Evolutionary conservation across 306 rosid genomes (phyloP).

Genomic region (Cucurbita argyrosperma): DNA sequence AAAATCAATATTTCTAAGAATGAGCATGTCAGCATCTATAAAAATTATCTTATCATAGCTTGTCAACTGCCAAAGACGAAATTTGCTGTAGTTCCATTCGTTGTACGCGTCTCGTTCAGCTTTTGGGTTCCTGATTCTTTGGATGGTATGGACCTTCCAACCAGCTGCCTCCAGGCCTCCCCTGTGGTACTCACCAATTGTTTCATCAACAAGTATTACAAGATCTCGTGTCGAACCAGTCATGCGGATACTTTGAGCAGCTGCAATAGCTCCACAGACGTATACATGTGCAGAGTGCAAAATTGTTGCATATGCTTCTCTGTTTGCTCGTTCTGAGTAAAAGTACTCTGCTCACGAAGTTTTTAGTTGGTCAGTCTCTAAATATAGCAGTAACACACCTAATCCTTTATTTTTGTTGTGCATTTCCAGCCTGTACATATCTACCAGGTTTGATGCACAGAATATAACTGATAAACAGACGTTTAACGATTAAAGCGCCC

Average conservation of each 20-base stretch:
- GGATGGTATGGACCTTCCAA: constrained; percentile 65
- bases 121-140: constrained; percentile 82
- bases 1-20: constrained; percentile 71
- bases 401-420: not conserved
- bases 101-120: constrained; percentile 76
- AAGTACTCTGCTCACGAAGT: constrained; percentile 37
- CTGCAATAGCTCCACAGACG: constrained; percentile 80
- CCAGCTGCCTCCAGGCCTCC: constrained; percentile 74
- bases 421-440: not conserved
- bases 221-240: constrained; percentile 81
- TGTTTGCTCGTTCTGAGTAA: constrained; percentile 39
- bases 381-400: not conserved
- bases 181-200: constrained; percentile 57
- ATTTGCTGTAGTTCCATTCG: constrained; percentile 92
- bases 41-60: constrained; percentile 81
- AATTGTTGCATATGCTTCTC: constrained; percentile 88
- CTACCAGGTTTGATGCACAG: not conserved
- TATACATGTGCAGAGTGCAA: constrained; percentile 74
- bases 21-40: constrained; percentile 72
- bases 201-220: constrained; percentile 70
- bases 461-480: not conserved
- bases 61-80: constrained; percentile 85
- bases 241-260: constrained; percentile 86
- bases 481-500: not conserved
- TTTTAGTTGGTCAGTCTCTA: constrained; percentile 14